phyloP scores from a whole-genome alignment of 2,329 filamentous ascomycete species.

The Talaromyces sp. region DNA sequence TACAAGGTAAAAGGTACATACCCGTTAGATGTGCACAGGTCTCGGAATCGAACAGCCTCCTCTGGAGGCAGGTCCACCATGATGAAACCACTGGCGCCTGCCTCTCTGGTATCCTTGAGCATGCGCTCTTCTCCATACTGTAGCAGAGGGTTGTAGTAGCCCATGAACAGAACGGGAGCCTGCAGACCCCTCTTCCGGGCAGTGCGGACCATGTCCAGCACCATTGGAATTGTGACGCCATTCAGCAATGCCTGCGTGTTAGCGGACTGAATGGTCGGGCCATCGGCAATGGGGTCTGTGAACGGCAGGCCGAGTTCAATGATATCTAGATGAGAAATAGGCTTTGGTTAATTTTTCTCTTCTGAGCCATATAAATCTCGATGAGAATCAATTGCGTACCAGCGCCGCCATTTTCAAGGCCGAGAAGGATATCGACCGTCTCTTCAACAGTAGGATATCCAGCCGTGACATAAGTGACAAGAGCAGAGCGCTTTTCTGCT shows the following conservation, averaged over 20 bases:
- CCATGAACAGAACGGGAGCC: constrained; percentile 88
- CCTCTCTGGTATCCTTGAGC: constrained; percentile 74
- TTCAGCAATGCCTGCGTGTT: constrained; percentile 88
- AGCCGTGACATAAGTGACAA: constrained; percentile 95
- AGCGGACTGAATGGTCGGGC: constrained; percentile 90
- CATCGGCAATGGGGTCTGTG: constrained; percentile 96
- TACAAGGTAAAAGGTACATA: constrained; percentile 35
- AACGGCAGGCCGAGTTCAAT: constrained; percentile 96
- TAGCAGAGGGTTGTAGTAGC: constrained; percentile 95
- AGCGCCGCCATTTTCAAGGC: constrained; percentile 86
- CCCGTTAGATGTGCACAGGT: constrained; percentile 72
- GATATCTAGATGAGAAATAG: constrained; percentile 59
- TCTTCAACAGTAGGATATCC: constrained; percentile 80
- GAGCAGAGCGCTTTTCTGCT: constrained; percentile 62
- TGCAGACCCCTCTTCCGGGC: constrained; percentile 72
- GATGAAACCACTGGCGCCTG: constrained; percentile 93
- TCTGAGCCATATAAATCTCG: neutral
- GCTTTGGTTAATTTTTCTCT: constrained; percentile 1
- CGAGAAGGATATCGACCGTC: constrained; percentile 78
- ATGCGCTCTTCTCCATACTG: constrained; percentile 91
- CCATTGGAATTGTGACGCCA: constrained; percentile 75
- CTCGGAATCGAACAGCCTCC: constrained; percentile 88
- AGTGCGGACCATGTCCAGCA: constrained; percentile 76
- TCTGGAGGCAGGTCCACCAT: constrained; percentile 93
- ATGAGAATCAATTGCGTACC: constrained; percentile 48